phyloP scores from a whole-genome alignment of 2,329 filamentous ascomycete species.

The Podosphaera aphanis region DNA sequence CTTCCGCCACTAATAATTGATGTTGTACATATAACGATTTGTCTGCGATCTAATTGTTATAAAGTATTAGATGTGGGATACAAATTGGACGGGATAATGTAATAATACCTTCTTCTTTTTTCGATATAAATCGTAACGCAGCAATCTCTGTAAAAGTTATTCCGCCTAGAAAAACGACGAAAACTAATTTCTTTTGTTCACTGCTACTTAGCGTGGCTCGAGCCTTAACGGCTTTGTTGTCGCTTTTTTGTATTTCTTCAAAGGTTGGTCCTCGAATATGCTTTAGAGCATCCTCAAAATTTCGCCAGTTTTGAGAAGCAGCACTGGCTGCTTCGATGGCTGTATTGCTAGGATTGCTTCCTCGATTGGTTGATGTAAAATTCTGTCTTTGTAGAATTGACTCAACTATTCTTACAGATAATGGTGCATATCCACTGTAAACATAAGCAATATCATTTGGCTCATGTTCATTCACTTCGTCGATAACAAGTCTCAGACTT shows the following conservation, averaged over 20 bases:
- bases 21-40: constrained; percentile 81
- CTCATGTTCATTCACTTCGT: constrained; percentile 87
- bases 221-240: constrained; percentile 78
- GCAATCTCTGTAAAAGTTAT: constrained; percentile 94
- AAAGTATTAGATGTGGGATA: not conserved
- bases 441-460: constrained; percentile 94
- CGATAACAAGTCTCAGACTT: constrained; percentile 67
- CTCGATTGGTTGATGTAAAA: constrained; percentile 45
- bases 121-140: constrained; percentile 70
- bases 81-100: not conserved
- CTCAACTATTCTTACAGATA: constrained; percentile 78
- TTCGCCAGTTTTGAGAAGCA: constrained; percentile 62
- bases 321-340: constrained; percentile 25
- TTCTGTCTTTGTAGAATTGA: constrained; percentile 81
- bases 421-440: constrained; percentile 86
- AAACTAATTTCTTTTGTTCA: constrained; percentile 57
- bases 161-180: constrained; percentile 95
- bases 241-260: constrained; percentile 74
- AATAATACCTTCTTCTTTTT: constrained; percentile 45
- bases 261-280: constrained; percentile 75
- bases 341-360: constrained; percentile 27
- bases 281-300: constrained; percentile 80
- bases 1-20: constrained; percentile 72
- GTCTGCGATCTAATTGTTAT: constrained; percentile 34
- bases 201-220: constrained; percentile 58